Evolutionary conservation across 768 basidiomycete genomes (phyloP).

Genomic region (Trametopsis cervina): DNA sequence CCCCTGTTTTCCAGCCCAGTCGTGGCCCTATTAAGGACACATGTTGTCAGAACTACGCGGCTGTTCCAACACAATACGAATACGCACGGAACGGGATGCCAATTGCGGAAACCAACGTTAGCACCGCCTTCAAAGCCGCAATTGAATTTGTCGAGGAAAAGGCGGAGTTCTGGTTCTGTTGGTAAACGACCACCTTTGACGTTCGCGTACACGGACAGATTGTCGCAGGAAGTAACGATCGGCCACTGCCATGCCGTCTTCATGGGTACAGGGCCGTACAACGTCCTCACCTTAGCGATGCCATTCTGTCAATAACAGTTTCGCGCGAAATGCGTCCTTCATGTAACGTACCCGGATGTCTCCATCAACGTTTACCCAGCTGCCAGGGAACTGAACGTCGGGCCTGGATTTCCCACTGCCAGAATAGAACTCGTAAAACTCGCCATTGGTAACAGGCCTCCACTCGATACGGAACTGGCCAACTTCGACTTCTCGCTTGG

Average conservation of each 20-base stretch:
- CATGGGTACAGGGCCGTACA: conserved; percentile 82
- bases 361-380: conserved; percentile 59
- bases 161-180: conserved; percentile 78
- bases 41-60: not conserved
- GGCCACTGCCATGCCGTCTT: conserved; percentile 82
- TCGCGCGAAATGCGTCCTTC: not conserved
- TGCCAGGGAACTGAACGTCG: conserved; percentile 51
- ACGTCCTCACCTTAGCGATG: conserved; percentile 62
- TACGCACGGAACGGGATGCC: conserved; percentile 88
- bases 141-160: conserved; percentile 72
- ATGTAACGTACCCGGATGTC: conserved; percentile 37
- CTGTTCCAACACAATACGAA: not conserved
- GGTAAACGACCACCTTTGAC: conserved; percentile 92
- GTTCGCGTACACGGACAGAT: conserved; percentile 72
- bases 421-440: conserved; percentile 66
- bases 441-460: conserved; percentile 83
- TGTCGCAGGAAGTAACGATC: conserved; percentile 68
- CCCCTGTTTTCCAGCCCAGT: conserved; percentile 44
- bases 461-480: conserved; percentile 71
- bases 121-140: conserved; percentile 69
- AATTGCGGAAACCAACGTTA: conserved; percentile 85
- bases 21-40: conserved; percentile 46
- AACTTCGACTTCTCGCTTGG: conserved; percentile 54
- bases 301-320: not conserved
- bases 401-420: conserved; percentile 29